These are phyloP conservation scores for Acanthamoeba lenticulata DNA, from an alignment of 208 protist genomes.

Conservation along the genomic window DNA sequence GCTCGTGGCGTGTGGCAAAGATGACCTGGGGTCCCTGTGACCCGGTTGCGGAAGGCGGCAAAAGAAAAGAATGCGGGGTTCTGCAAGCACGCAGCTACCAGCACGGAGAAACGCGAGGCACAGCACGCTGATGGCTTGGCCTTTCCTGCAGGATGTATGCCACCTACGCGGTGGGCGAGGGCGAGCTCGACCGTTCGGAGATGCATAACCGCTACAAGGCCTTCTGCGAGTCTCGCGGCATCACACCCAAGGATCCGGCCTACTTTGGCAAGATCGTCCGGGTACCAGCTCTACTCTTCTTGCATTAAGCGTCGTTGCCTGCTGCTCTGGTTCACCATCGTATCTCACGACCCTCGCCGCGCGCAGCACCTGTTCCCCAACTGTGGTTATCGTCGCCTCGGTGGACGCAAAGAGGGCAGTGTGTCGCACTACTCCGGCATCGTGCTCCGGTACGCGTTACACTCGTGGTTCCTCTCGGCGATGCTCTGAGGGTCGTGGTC, in stretches of 20 bases:
- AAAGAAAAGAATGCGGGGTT: too few species aligned
- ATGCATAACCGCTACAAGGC: not conserved
- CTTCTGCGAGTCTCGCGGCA: not conserved
- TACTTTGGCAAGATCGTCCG: not conserved
- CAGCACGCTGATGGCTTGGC: too few species aligned
- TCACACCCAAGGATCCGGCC: not conserved
- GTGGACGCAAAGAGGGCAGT: not conserved
- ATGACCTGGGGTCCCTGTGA: too few species aligned
- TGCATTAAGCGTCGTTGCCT: too few species aligned
- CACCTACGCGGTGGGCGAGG: not conserved
- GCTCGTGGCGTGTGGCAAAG: too few species aligned
- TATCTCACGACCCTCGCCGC: too few species aligned
- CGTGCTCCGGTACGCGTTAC: not conserved
- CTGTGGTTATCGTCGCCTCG: not conserved
- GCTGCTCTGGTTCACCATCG: too few species aligned
- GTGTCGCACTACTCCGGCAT: not conserved
- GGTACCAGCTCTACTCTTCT: not conserved
- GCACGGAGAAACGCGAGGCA: too few species aligned
- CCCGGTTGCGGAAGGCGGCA: too few species aligned
- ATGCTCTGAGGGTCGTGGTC: too few species aligned
- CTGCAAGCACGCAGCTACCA: too few species aligned
- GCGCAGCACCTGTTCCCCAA: not conserved
- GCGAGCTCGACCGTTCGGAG: not conserved
- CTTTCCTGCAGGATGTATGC: not conserved
- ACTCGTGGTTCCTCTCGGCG: too few species aligned